A percentile compares a stretch with the other conserved stretches of the same genome.
Conservation (phyloP, 176 grass and related monocot genomes). For the Aegilops tauschii region DNA sequence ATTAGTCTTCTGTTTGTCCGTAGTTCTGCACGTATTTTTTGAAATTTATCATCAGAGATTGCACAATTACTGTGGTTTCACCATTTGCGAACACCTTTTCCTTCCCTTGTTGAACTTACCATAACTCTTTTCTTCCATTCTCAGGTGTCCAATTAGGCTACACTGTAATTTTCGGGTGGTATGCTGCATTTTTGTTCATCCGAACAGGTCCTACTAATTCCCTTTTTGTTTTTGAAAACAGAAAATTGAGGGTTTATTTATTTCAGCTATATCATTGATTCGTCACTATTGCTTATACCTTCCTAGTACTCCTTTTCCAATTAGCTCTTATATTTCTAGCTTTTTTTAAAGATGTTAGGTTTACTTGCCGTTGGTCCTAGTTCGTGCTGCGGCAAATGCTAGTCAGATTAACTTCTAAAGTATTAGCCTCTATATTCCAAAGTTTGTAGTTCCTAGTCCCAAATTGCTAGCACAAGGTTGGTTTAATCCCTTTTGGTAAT, state of each 20-base stretch:
- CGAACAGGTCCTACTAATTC: slow-evolving; percentile 65
- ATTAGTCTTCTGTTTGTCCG: slow-evolving; percentile 1
- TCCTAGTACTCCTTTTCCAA: neutral
- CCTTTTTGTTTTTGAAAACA: neutral
- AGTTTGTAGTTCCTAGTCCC: neutral
- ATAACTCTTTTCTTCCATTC: slow-evolving; percentile 5
- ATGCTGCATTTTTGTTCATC: slow-evolving; percentile 87
- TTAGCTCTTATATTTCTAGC: neutral
- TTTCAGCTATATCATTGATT: slow-evolving; percentile 3
- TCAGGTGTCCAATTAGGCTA: slow-evolving; percentile 91
- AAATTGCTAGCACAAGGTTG: neutral
- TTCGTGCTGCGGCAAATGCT: neutral
- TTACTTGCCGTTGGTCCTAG: neutral
- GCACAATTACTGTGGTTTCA: neutral
- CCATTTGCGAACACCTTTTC: neutral
- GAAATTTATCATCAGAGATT: neutral
- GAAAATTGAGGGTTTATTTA: neutral
- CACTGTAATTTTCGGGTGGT: slow-evolving; percentile 96
- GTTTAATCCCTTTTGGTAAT: neutral
- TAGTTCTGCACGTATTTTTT: neutral
- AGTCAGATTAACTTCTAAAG: neutral
- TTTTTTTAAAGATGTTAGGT: neutral
- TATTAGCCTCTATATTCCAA: neutral
- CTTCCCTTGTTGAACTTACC: neutral
- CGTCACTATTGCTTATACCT: neutral